Base-by-base conservation (phyloP, 306 rosid genomes). In the Morella rubra region DNA sequence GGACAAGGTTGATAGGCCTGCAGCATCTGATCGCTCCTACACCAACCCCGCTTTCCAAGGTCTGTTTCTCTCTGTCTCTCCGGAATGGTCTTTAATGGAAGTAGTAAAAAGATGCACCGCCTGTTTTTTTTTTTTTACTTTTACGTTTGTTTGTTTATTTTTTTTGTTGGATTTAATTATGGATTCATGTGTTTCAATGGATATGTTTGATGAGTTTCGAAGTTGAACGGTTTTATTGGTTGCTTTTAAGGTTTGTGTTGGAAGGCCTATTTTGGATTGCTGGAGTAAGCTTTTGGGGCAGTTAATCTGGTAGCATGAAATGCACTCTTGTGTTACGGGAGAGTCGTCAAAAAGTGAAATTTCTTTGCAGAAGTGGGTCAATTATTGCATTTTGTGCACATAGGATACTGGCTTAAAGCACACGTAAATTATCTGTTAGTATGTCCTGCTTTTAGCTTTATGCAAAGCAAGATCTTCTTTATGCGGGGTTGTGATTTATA, bases 21-120 rank as follows among this genome's bases (percentile, higher is more conserved):
- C 68, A 44, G 53, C 84, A 44, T 73, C 86, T 87, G 89, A 87
- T 77, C 83, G 79, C 77, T 80, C 91, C 74, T 74, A 72, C 84
- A 65, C 84, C 86, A 90, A 84, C 81, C 96, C 88, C 60, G 74
- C 91, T 84, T 85, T 86, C 44, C 96, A 90, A 86, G 98, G 98
- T 95, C 73, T 42, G 2, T 71, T 76, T 71, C 42, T 74, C 12
- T 70, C n/a, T 79, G 27, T 16, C 46, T 52, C 51, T 64, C 56
- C 68, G 60, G 65, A 71, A 72, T 68, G 74, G n/a, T 71, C 79
- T 41, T 73, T 19, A 9, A 55, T 58, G 45, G 54, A 44, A 65
- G 41, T 15, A 59, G 69, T 71, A 77, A 24, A 54, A 78, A 41
- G 37, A 5, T 18, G 40, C 20, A 68, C 54, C 7, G 61, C 6